Conservation (phyloP, 106 monocot genomes). For the Gastrodia elata region DNA sequence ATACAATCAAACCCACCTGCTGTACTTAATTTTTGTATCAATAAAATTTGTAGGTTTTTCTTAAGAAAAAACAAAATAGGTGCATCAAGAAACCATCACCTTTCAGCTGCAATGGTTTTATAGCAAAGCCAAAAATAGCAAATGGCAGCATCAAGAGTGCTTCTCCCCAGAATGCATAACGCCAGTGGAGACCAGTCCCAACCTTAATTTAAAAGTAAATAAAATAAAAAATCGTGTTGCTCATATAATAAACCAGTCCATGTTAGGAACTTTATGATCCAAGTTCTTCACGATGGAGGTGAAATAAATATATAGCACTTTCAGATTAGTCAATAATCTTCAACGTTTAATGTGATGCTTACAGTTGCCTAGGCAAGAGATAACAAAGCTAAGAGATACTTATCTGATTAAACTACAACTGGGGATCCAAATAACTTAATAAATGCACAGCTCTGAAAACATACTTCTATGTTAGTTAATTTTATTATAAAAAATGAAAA, state of each 20-base stretch:
- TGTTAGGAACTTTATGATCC: neutral
- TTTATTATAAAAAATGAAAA: neutral
- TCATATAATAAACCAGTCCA: slow-evolving; percentile 2
- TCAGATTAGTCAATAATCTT: neutral
- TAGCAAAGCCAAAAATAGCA: slow-evolving; percentile 82
- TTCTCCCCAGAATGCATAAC: slow-evolving; percentile 85
- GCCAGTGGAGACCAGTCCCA: slow-evolving; percentile 74
- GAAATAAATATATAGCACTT: neutral
- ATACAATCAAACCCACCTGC: too few relatives aligned
- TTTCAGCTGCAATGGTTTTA: slow-evolving; percentile 82
- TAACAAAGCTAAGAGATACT: neutral
- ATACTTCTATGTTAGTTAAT: neutral
- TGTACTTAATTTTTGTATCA: too few relatives aligned
- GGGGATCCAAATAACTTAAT: neutral
- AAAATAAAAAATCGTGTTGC: neutral
- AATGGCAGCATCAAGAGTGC: slow-evolving; percentile 96
- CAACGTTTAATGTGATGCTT: neutral
- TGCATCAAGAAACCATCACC: slow-evolving; percentile 25
- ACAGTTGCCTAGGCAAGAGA: neutral
- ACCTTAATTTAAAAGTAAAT: slow-evolving; percentile 38
- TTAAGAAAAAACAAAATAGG: neutral
- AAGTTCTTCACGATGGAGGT: neutral
- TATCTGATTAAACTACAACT: neutral
- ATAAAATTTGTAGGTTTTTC: too few relatives aligned
- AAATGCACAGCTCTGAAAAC: neutral